Base-by-base conservation (phyloP, 2,329 filamentous ascomycete species). In the Fusarium austroafricanum region DNA sequence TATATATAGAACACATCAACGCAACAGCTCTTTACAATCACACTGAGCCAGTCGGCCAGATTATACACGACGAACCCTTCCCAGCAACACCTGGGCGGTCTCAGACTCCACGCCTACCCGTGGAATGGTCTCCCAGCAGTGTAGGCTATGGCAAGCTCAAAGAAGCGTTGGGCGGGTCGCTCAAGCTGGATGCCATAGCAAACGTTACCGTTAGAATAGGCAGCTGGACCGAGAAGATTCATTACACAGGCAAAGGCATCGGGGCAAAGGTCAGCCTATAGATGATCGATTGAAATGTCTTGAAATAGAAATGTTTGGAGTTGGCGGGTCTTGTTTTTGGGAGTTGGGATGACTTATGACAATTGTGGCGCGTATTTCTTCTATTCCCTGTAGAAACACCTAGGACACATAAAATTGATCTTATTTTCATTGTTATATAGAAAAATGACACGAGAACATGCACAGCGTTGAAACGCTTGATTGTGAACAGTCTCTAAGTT, bases 21-120 rank as follows among this genome's bases (percentile, higher is more conserved):
- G 95, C 95, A 9, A 93, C 91, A 2, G 94, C 96, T 0, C 91
- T 89, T 64, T 96, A 97, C 78, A 93, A 97, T 67, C 87, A 92
- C 63, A 92, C 89, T 10, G 89, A 95, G 52, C 86, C 89, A 3
- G 84, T 97, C 0, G 96, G 94, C 2, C 87, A 84, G 26, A 97
- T 98, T 59, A 71, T 90, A 23, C 93, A 96, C 75, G 84, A 90
- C 38, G 76, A 88, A 17, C 88, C 92, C 0, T 95, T 98, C 73
- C 86, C 88, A 3, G 91, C 94, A 3, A 90, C 90, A 0, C 93
- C 94, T 0, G 93, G 94, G 1, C 76, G 87, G 2, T 92, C 90
- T 3, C 80, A 86, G 56, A 92, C 91, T 1, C 95, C 95, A 1
- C 86, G 86, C 58, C 76, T 99, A 40, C 94, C 95, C 0, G 95